Evolutionary conservation across 139 green algal species (phyloP).

Genomic region (Chlorella sp.): DNA sequence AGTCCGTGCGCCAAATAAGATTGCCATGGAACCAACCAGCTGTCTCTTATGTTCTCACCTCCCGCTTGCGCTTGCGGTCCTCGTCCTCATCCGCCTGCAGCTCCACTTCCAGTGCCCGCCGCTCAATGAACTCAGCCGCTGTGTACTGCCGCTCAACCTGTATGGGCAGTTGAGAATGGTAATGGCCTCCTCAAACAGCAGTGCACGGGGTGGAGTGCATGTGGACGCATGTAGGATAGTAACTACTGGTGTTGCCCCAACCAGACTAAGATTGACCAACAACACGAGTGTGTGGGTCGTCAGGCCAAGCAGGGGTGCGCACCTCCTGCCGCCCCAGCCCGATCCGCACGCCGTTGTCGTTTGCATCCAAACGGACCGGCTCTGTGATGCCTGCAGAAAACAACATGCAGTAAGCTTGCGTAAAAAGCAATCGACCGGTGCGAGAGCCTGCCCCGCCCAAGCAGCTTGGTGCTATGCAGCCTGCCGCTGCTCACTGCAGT

Average conservation of each 20-base stretch:
- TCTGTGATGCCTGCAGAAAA: conserved; percentile 76
- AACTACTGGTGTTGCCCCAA: no score
- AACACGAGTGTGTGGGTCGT: no score
- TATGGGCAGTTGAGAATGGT: background rate
- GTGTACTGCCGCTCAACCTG: conserved; percentile 77
- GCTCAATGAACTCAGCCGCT: conserved; percentile 68
- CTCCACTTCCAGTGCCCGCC: conserved; percentile 81
- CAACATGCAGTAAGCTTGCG: no score
- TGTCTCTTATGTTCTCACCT: no score
- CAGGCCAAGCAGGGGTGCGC: no score
- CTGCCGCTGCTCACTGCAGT: background rate
- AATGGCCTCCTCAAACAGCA: background rate
- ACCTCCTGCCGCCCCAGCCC: conserved; percentile 83
- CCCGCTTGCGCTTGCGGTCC: conserved; percentile 57
- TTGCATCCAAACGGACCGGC: conserved; percentile 72
- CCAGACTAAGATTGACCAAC: no score
- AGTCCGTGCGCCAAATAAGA: no score
- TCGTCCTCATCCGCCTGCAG: conserved; percentile 85
- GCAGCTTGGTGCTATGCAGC: no score
- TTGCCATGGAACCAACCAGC: no score
- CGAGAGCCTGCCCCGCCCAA: no score
- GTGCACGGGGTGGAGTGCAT: background rate
- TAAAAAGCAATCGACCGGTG: no score
- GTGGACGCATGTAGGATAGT: no score
- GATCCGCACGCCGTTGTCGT: conserved; percentile 58